Conservation (phyloP, 306 rosid species). For the Dalbergia cultrata region DNA sequence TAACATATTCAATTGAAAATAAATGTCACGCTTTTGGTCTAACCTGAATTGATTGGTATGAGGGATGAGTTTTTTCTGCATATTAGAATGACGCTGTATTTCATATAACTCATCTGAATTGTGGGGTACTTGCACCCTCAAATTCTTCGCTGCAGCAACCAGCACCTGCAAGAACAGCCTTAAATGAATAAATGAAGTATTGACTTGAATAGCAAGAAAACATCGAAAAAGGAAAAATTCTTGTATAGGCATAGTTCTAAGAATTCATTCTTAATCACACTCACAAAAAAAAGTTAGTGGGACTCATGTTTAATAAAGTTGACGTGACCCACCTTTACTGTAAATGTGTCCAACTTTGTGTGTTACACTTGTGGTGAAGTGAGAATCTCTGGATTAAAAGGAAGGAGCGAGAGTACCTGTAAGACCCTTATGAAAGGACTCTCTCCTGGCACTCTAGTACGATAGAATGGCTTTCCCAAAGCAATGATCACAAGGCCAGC, state of each 20-base stretch:
- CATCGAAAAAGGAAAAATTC: too few species aligned
- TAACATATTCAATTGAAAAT: neutral
- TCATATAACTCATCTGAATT: slow-evolving; percentile 47
- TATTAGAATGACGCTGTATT: slow-evolving; percentile 27
- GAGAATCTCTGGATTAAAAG: too few species aligned
- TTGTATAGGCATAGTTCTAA: too few species aligned
- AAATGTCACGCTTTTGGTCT: neutral
- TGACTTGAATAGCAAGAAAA: slow-evolving; percentile 1
- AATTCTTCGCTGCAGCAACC: slow-evolving; percentile 51
- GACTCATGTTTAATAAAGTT: too few species aligned
- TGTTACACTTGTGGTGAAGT: too few species aligned
- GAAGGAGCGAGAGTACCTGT: slow-evolving; percentile 43
- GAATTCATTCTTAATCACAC: too few species aligned
- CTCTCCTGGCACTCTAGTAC: slow-evolving; percentile 50
- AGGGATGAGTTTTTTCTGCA: slow-evolving; percentile 38
- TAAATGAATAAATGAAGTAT: neutral
- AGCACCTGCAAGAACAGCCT: slow-evolving; percentile 49
- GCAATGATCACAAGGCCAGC: slow-evolving; percentile 53
- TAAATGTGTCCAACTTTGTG: too few species aligned
- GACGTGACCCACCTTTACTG: too few species aligned
- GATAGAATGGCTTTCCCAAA: slow-evolving; percentile 59
- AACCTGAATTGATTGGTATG: slow-evolving; percentile 56
- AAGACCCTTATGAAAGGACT: slow-evolving; percentile 60
- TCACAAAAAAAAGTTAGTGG: too few species aligned
- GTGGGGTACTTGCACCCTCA: slow-evolving; percentile 44